phyloP scores from a whole-genome alignment of 306 rosid species.

The Pterocarpus macrocarpus region DNA sequence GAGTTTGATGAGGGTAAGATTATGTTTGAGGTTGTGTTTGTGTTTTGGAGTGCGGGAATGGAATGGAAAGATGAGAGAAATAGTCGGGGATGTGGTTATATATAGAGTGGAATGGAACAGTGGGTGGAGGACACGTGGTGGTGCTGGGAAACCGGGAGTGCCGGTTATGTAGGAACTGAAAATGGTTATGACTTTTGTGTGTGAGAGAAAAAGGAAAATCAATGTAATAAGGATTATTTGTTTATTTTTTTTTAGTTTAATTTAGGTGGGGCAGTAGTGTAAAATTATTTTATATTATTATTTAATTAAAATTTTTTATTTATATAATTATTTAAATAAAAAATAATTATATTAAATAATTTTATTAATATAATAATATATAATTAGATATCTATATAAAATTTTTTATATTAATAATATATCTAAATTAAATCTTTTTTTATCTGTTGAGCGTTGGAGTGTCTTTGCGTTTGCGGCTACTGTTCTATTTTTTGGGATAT shows the following conservation, averaged over 20 bases:
- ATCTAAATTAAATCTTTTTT: too few species aligned
- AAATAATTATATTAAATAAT: too few species aligned
- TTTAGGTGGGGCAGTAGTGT: too few species aligned
- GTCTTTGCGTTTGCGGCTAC: constrained; percentile 13
- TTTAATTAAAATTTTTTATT: too few species aligned
- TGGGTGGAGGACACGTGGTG: constrained; percentile 59
- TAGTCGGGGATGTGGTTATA: constrained; percentile 31
- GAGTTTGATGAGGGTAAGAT: neutral
- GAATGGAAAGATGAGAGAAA: constrained; percentile 24
- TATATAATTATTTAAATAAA: too few species aligned
- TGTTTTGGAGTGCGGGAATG: neutral
- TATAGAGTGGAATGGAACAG: constrained; percentile 28
- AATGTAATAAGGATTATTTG: neutral
- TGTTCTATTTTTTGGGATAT: constrained; percentile 16
- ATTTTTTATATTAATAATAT: too few species aligned
- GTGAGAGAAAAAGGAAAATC: neutral
- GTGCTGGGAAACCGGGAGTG: constrained; percentile 47
- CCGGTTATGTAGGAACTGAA: constrained; percentile 52
- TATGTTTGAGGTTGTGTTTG: neutral
- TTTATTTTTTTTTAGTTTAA: too few species aligned
- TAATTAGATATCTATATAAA: too few species aligned
- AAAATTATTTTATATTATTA: too few species aligned
- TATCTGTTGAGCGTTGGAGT: neutral
- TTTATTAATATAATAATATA: too few species aligned
- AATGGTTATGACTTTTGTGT: neutral